Base-by-base conservation (phyloP, 75 land plant species). In the Isoetes taiwanensis region DNA sequence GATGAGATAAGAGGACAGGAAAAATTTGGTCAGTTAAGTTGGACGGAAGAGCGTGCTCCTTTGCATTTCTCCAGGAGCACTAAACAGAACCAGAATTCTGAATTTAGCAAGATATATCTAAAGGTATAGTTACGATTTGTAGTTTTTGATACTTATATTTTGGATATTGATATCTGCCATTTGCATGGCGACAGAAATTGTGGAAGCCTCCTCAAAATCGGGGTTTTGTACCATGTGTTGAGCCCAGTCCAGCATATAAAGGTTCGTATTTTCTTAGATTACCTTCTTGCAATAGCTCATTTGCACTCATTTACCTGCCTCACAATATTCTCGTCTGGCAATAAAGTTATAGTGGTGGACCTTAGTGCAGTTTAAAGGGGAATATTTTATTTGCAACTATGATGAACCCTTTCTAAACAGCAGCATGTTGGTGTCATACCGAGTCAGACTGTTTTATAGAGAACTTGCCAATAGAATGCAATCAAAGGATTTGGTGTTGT, bases 151-250 rank as follows among this genome's bases (percentile, higher is more conserved):
- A 72, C 76, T 74, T 71, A 69, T 66, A 62, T 54, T 66, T 56
- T 62, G 56, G 56, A 21, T 63, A 46, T 56, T 66, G 71, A 38
- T 68, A 2, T 56, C 19, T 34, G 74, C 71, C 69, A 32, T 48
- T 62, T 54, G 14, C 14, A 37, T 37, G 9, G 39, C 9, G 14
- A 6, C 63, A 59, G 34, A 78, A 82, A 67, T 76, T 86, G 32
- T 86, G 93, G 93, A 82, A 80, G 75, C 83, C 69, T 29, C 93
- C 86, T 14, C 56, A 74, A 16, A 80, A 77, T 57, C 78, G 81
- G 12, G 77, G 69, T 32, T 80, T 75, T 58, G 78, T 59, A 28
- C 86, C 80, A 10, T 86, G 93, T 59, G 75, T 76, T 8, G 61
- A 56, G 0, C 81, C 79, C 9, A 72, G 79, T 54, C 1, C 58